phyloP scores from a whole-genome alignment of 2,329 filamentous ascomycete species.

The Aureobasidium zeae region DNA sequence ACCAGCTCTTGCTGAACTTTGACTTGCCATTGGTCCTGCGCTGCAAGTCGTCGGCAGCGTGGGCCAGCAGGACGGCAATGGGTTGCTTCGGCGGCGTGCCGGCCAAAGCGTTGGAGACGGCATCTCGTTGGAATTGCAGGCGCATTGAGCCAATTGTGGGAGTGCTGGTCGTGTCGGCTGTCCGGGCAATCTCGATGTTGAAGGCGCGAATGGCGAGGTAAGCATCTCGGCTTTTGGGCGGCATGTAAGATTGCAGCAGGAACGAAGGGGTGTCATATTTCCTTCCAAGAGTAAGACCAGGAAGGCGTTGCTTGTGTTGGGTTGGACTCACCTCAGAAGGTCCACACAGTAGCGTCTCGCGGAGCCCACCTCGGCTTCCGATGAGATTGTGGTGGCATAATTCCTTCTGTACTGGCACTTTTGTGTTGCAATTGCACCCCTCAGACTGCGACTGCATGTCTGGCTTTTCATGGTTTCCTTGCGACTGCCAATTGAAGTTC shows the following conservation, averaged over 20 bases:
- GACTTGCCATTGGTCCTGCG: constrained; percentile 38
- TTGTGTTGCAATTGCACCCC: neutral
- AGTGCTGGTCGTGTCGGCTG: constrained; percentile 83
- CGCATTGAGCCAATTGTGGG: constrained; percentile 80
- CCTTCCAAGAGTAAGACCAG: constrained; percentile 37
- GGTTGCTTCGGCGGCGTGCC: constrained; percentile 80
- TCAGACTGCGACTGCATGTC: neutral
- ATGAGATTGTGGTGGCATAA: constrained; percentile 18
- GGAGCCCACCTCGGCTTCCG: constrained; percentile 40
- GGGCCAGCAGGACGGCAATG: constrained; percentile 72
- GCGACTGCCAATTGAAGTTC: too few species aligned
- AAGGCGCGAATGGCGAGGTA: constrained; percentile 87
- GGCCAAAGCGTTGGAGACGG: constrained; percentile 66
- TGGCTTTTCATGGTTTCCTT: neutral
- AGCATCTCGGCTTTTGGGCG: constrained; percentile 61
- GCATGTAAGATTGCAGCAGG: constrained; percentile 76
- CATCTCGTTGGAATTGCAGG: constrained; percentile 91
- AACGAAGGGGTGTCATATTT: constrained; percentile 85
- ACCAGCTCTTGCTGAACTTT: constrained; percentile 48
- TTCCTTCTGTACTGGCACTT: neutral
- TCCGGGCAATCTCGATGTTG: constrained; percentile 82
- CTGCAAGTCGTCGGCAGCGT: constrained; percentile 54
- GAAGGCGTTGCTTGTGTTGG: neutral
- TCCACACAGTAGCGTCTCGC: constrained; percentile 51
- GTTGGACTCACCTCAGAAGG: constrained; percentile 42